phyloP scores from a whole-genome alignment of 768 basidiomycete species.

The Lactarius sanguifluus region DNA sequence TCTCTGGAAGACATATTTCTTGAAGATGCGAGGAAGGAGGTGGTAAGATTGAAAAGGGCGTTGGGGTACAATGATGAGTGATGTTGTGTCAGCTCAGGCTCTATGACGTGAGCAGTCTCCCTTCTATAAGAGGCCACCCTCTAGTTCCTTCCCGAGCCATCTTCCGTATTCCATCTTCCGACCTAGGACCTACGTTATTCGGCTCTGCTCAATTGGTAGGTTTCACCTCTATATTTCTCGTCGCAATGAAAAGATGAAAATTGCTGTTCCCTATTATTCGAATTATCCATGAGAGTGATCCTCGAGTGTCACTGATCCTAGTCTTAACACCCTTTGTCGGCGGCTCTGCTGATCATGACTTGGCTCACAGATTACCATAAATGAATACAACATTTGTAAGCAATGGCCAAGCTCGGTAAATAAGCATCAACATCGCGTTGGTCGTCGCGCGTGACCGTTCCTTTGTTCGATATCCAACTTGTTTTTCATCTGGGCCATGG shows the following conservation, averaged over 20 bases:
- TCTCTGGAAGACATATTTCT: conserved; percentile 64
- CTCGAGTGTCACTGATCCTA: conserved; percentile 15
- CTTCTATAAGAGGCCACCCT: conserved; percentile 17
- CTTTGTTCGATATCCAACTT: conserved; percentile 18
- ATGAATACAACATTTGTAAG: conserved; percentile 9
- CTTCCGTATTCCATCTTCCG: neutral
- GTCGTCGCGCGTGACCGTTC: conserved; percentile 23
- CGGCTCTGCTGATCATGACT: neutral
- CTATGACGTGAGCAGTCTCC: conserved; percentile 19
- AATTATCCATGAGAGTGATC: conserved; percentile 30
- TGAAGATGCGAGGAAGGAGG: conserved; percentile 19
- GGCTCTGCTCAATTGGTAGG: conserved; percentile 1
- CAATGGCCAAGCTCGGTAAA: conserved; percentile 12
- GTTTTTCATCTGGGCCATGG: conserved; percentile 19
- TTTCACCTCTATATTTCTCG: neutral
- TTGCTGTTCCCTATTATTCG: conserved; percentile 66
- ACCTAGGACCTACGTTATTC: neutral
- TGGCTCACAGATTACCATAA: neutral
- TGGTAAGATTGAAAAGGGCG: conserved; percentile 22
- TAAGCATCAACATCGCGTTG: conserved; percentile 28
- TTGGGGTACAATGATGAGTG: conserved; percentile 8
- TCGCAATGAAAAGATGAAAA: conserved; percentile 42
- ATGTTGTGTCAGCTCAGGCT: conserved; percentile 7
- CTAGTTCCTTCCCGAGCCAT: neutral
- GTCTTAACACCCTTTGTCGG: neutral